Conservation (phyloP, 2,329 filamentous ascomycete genomes). For the Arthroderma uncinatum region DNA sequence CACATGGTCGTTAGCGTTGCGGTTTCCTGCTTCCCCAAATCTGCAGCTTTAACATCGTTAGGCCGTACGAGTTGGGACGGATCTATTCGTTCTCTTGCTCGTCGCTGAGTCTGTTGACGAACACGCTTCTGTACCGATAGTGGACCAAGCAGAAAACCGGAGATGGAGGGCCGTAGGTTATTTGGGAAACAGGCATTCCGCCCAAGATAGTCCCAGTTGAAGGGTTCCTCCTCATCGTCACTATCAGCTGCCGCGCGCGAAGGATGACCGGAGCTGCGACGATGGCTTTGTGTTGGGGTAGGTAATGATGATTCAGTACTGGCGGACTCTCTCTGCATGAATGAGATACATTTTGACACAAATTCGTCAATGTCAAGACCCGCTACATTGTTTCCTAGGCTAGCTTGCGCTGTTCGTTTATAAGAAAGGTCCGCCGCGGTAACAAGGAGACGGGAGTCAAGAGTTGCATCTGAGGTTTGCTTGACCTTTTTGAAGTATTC, state of each 20-base stretch:
- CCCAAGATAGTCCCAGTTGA: constrained; percentile 81
- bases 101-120: constrained; percentile 59
- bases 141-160: constrained; percentile 78
- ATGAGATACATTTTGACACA: constrained; percentile 76
- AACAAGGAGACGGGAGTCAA: constrained; percentile 79
- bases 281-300: constrained; percentile 7
- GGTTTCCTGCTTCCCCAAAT: constrained; percentile 64
- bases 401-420: constrained; percentile 63
- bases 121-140: constrained; percentile 78
- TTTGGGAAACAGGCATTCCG: constrained; percentile 62
- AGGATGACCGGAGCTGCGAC: constrained; percentile 17
- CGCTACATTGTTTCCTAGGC: constrained; percentile 58
- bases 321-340: constrained; percentile 61
- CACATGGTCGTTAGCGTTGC: constrained; percentile 72
- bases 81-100: constrained; percentile 57
- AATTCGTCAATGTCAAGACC: constrained; percentile 87
- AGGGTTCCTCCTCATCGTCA: constrained; percentile 52
- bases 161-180: constrained; percentile 62
- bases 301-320: constrained; percentile 37
- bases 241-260: constrained; percentile 46
- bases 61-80: constrained; percentile 60
- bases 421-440: constrained; percentile 68
- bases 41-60: constrained; percentile 61
- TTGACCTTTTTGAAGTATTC: constrained; percentile 56
- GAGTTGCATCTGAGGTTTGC: constrained; percentile 80